Evolutionary conservation across 1,284 basidiomycete genomes (phyloP), one percentile per base, ranked within the genome.

Genomic region (Rhodofomes roseus): DNA sequence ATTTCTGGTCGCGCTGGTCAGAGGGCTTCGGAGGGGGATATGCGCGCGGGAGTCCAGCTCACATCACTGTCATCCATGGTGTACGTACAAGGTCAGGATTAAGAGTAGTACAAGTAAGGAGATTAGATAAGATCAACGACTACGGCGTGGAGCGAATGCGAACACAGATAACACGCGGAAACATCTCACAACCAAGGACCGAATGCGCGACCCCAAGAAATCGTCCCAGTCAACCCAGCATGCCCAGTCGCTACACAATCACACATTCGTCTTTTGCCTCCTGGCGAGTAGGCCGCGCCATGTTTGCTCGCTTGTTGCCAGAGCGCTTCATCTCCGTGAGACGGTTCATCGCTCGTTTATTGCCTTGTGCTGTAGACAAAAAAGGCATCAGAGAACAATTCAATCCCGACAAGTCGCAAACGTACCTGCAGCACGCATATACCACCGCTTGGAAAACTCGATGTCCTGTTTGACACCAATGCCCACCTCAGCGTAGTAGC

Each of bases 381-480:
- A 31, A 22, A n/a, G 7, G n/a, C n/a, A n/a, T 51, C 18, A 40
- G 8, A 18, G 29, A 43, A 55, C 8, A 25, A 7, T 18, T 1
- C 14, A 25, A 7, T 14, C 1, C 12, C 37, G 51, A 57, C 37
- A 31, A 18, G 4, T 44, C 16, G 11, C 0, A 4, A 23, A 82
- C 90, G 62, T 67, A 96, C 94, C 93, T 64, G 95, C 94, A 52
- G 95, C 93, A 46, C 97, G 87, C 93, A 97, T 96, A 75, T 99
- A 99, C 96, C 96, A 99, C 67, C 93, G 83, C 77, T 97, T 98
- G 20, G 97, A 95, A 72, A 96, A 91, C 63, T 98, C 97, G 48
- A 95, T 74, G 70, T 99, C 96, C 68, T 93, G 91, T 77, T 95
- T 95, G 69, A 98, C 92, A 25, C 97, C 97, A 68, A 99, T 99